phyloP scores from a whole-genome alignment of 495 filamentous ascomycete genomes.

The Penicillium argentinense region DNA sequence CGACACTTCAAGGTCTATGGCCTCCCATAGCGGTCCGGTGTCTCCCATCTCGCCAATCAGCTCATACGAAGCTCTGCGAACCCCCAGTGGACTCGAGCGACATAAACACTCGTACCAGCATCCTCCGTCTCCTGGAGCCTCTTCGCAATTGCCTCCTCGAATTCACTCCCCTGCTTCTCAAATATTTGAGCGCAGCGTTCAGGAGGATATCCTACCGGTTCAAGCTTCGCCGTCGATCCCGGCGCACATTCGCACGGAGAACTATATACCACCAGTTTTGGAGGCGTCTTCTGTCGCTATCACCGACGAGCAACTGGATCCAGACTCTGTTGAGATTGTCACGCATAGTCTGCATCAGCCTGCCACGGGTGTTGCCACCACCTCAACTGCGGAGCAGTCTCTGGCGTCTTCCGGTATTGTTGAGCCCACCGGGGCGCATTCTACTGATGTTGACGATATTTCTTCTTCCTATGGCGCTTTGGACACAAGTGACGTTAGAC shows the following conservation, averaged over 20 bases:
- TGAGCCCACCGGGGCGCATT: slow-evolving; percentile 55
- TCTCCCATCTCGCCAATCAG: slow-evolving; percentile 31
- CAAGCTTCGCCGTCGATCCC: slow-evolving; percentile 70
- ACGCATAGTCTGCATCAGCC: slow-evolving; percentile 80
- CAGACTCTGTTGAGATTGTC: slow-evolving; percentile 82
- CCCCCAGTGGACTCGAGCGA: slow-evolving; percentile 21
- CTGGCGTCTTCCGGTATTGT: slow-evolving; percentile 30
- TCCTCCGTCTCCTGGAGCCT: slow-evolving; percentile 48
- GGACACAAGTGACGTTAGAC: slow-evolving; percentile 73
- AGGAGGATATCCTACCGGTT: slow-evolving; percentile 65
- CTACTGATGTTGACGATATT: slow-evolving; percentile 60
- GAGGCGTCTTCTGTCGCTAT: slow-evolving; percentile 89
- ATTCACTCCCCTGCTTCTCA: slow-evolving; percentile 70
- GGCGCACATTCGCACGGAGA: slow-evolving; percentile 84
- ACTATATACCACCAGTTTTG: slow-evolving; percentile 86
- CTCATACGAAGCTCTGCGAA: slow-evolving; percentile 37
- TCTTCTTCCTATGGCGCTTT: slow-evolving; percentile 50
- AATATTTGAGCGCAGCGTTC: slow-evolving; percentile 93
- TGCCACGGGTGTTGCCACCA: slow-evolving; percentile 60
- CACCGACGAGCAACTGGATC: slow-evolving; percentile 56
- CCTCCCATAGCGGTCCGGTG: slow-evolving; percentile 16
- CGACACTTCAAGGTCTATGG: neutral
- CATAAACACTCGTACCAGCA: slow-evolving; percentile 39
- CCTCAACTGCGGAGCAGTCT: slow-evolving; percentile 32
- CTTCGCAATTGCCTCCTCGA: slow-evolving; percentile 55